These are phyloP conservation scores for Scheffersomyces segobiensis DNA, from an alignment of 1,139 yeast genomes.

Conservation along the genomic window DNA sequence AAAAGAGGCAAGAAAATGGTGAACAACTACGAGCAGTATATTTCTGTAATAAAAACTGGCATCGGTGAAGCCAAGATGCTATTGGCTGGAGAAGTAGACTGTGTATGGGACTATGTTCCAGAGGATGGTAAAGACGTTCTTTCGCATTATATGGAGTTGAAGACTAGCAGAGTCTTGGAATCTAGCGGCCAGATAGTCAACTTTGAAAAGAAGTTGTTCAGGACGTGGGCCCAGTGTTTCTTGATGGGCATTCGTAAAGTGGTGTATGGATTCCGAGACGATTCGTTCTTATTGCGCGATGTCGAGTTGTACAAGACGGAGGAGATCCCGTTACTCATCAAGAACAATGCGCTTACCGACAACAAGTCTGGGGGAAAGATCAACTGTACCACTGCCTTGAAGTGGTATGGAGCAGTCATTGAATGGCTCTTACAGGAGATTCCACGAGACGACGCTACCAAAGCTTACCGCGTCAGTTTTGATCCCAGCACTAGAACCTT, in stretches of 20 bases:
- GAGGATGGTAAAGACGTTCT: conserved; percentile 50
- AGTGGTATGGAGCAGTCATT: conserved; percentile 81
- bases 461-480: conserved; percentile 33
- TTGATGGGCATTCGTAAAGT: conserved; percentile 77
- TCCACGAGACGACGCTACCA: conserved; percentile 44
- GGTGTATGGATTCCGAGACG: conserved; percentile 86
- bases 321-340: conserved; percentile 67
- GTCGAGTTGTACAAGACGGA: conserved; percentile 79
- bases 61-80: conserved; percentile 70
- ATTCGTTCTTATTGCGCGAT: conserved; percentile 56
- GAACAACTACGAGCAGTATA: conserved; percentile 73
- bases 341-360: conserved; percentile 36
- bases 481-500: conserved; percentile 36
- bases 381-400: conserved; percentile 74
- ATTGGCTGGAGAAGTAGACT: conserved; percentile 90
- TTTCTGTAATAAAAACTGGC: conserved; percentile 79
- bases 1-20: conserved; percentile 58
- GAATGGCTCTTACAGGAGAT: conserved; percentile 70
- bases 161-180: conserved; percentile 62
- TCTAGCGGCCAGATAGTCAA: conserved; percentile 52
- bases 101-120: conserved; percentile 81
- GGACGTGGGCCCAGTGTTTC: conserved; percentile 93
- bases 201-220: conserved; percentile 74
- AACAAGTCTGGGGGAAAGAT: conserved; percentile 43
- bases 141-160: conserved; percentile 81